Evolutionary conservation across 495 filamentous ascomycete genomes (phyloP).

Genomic region (Beverwykella pulmonaria): DNA sequence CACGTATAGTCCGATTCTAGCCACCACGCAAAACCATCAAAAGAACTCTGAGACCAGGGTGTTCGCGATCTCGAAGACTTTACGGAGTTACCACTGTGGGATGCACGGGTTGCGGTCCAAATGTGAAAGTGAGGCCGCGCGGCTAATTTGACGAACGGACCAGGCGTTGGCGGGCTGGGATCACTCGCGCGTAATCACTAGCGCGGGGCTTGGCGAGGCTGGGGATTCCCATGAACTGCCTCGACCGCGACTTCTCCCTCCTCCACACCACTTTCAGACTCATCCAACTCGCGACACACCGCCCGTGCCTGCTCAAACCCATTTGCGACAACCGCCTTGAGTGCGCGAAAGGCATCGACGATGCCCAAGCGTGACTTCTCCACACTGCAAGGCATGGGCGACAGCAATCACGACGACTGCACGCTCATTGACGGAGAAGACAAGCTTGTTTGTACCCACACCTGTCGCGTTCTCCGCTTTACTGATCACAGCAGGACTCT

Average conservation of each 20-base stretch:
- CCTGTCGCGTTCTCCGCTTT: neutral
- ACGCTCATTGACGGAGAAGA: neutral
- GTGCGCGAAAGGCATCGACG: neutral
- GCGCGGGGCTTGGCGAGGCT: neutral
- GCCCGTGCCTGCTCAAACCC: neutral
- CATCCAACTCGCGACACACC: neutral
- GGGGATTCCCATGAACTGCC: neutral
- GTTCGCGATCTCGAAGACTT: too few relatives aligned
- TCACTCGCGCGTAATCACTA: neutral
- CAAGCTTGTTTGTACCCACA: neutral
- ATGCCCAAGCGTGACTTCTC: neutral
- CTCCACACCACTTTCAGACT: neutral
- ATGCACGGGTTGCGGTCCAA: too few relatives aligned
- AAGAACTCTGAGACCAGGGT: too few relatives aligned
- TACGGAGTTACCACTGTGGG: too few relatives aligned
- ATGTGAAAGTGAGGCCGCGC: too few relatives aligned
- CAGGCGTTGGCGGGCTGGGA: neutral
- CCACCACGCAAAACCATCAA: too few relatives aligned
- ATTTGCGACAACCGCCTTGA: neutral
- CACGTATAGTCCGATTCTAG: too few relatives aligned
- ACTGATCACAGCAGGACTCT: neutral
- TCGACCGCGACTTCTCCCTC: neutral
- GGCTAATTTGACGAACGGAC: neutral
- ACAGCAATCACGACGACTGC: neutral
- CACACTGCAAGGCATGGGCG: neutral